phyloP scores from a whole-genome alignment of 1,284 basidiomycete genomes.

The Rhizoctonia solani region DNA sequence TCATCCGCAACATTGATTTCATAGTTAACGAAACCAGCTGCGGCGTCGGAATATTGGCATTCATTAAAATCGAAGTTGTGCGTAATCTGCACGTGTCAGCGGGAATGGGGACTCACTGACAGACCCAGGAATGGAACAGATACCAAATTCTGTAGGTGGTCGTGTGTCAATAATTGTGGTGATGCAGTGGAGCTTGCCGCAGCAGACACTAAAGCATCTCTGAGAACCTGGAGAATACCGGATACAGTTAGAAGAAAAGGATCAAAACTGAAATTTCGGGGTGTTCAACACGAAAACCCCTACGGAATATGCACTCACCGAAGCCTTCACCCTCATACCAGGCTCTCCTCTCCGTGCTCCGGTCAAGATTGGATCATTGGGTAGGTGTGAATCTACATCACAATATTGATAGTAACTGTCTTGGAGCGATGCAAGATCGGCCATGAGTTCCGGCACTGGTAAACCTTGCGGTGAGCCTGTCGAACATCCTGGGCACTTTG shows the following conservation, averaged over 20 bases:
- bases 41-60: neutral
- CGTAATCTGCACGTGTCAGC: neutral
- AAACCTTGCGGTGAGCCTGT: neutral
- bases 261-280: neutral
- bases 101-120: constrained; percentile 59
- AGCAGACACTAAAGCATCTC: constrained; percentile 47
- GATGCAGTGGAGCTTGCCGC: constrained; percentile 34
- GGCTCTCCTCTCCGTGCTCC: constrained; percentile 53
- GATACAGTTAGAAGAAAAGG: neutral
- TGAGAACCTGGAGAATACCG: constrained; percentile 50
- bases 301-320: constrained; percentile 46
- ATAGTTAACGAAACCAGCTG: neutral
- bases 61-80: neutral
- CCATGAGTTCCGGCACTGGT: neutral
- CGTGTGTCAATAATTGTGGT: constrained; percentile 79
- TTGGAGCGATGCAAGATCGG: constrained; percentile 10
- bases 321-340: constrained; percentile 54
- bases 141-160: constrained; percentile 79
- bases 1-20: too few relatives aligned
- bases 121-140: constrained; percentile 78
- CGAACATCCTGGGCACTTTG: constrained; percentile 43
- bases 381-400: constrained; percentile 54
- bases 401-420: constrained; percentile 75
- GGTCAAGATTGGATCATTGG: constrained; percentile 62
- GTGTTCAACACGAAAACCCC: neutral